Evolutionary conservation across 129 eudicot species (phyloP).

Genomic region (Ambrosia trifida): DNA sequence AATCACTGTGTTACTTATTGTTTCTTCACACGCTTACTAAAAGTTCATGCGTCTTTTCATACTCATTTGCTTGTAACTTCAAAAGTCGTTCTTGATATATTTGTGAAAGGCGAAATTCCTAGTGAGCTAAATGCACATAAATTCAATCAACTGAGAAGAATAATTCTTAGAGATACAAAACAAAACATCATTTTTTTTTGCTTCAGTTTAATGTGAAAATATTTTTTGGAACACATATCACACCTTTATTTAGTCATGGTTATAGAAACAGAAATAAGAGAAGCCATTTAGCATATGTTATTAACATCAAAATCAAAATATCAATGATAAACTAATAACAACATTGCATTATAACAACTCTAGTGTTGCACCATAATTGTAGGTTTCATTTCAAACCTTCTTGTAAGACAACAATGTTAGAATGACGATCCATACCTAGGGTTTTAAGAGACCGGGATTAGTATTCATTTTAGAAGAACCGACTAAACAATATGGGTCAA

Average conservation of each 20-base stretch:
- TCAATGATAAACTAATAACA: no score
- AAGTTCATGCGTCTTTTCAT: constrained; percentile 78
- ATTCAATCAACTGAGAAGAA: constrained; percentile 19
- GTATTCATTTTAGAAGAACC: no score
- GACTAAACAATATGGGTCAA: no score
- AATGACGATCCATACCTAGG: no score
- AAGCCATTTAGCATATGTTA: background rate
- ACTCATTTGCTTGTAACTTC: constrained; percentile 78
- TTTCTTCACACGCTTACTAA: constrained; percentile 70
- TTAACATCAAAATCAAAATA: no score
- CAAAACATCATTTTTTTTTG: background rate
- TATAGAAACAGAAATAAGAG: background rate
- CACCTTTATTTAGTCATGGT: background rate
- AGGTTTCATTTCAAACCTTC: no score
- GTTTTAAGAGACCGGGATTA: no score
- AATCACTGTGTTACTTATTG: no score
- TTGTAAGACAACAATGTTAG: no score
- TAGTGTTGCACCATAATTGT: no score
- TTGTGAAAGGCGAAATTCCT: constrained; percentile 93
- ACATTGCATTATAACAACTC: no score
- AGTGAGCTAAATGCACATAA: constrained; percentile 19
- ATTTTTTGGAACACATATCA: background rate
- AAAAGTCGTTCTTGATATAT: constrained; percentile 86
- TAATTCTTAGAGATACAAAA: background rate
- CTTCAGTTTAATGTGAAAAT: constrained; percentile 3